Evolutionary conservation across 345 rosid species (phyloP).

Genomic region (Erodium maritimum): DNA sequence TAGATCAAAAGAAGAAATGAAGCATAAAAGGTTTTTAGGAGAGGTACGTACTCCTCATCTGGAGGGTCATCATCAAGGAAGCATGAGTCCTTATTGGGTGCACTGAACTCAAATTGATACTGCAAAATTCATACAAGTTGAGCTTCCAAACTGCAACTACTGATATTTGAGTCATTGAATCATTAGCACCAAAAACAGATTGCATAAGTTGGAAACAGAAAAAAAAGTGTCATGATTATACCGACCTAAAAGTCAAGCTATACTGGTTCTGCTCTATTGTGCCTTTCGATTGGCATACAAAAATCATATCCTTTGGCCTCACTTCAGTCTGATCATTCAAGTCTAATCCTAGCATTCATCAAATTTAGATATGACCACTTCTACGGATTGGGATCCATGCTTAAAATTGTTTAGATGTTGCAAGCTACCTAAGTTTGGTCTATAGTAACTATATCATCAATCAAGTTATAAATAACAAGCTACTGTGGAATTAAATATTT

Average conservation of each 20-base stretch:
- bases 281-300: neutral
- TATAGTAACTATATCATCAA: too few species aligned
- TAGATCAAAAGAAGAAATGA: neutral
- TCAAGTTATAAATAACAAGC: too few species aligned
- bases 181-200: neutral
- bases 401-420: too few species aligned
- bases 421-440: too few species aligned
- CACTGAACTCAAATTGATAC: constrained; percentile 17
- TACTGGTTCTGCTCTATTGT: too few species aligned
- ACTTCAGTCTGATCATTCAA: too few species aligned
- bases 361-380: too few species aligned
- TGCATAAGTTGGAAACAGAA: neutral
- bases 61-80: constrained; percentile 13
- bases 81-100: constrained; percentile 13
- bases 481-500: too few species aligned
- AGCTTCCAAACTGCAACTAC: neutral
- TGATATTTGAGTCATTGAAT: too few species aligned
- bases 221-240: neutral
- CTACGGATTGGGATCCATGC: too few species aligned
- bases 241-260: too few species aligned
- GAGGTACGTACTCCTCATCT: constrained; percentile 28
- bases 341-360: too few species aligned
- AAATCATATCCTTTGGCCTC: neutral
- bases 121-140: constrained; percentile 9
- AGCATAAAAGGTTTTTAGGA: neutral